Evolutionary conservation across 352 stramenopile genomes (phyloP), one percentile per base, ranked within the genome.

Genomic region (Globisporangium canariense): DNA sequence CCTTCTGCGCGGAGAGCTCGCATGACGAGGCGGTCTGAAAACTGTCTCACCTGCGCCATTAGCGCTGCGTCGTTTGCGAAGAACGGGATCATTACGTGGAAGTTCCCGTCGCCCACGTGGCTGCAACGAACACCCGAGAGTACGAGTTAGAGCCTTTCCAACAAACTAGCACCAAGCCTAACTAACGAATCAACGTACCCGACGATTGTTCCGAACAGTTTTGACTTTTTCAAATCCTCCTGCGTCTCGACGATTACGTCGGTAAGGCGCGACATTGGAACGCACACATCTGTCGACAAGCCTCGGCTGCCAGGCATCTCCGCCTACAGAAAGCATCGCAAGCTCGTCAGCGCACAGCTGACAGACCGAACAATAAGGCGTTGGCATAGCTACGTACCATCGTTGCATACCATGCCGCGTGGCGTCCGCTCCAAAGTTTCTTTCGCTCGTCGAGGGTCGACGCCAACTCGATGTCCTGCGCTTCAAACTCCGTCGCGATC

Each of bases 31-130:
- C 83, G 83, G 61, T 92, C 81, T 60, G 94, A 97, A 41, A 99
- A 94, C 32, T 84, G 73, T 57, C 91, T 82, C 45, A 98, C 83
- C 65, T 91, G 90, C 20, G 76, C 62, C 70, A 97, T 86, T 54
- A 98, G 84, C 58, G 88, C 74, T 6, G 83, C 71, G 62, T 99
- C 78, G 60, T 96, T 79, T 45, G 75, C 76, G 62, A 93, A 79
- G 66, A 97, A 90, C 22, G 97, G 92, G 53, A 99, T 75, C 73
- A 99, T 98, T 50, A 96, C 96, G 78, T 99, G 97, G 74, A 99
- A 99, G 78, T 99, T 99, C 47, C 97, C 97, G 69, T 99, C 97
- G 22, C 97, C 88, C 3, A 97, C 84, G 65, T 96, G 89, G 65
- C 74, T 86, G 43, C 14, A 66, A 10, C n/a, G 16, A 41, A 8